Base-by-base conservation (phyloP, 202 grass and related monocot species). In the Digitaria exilis region DNA sequence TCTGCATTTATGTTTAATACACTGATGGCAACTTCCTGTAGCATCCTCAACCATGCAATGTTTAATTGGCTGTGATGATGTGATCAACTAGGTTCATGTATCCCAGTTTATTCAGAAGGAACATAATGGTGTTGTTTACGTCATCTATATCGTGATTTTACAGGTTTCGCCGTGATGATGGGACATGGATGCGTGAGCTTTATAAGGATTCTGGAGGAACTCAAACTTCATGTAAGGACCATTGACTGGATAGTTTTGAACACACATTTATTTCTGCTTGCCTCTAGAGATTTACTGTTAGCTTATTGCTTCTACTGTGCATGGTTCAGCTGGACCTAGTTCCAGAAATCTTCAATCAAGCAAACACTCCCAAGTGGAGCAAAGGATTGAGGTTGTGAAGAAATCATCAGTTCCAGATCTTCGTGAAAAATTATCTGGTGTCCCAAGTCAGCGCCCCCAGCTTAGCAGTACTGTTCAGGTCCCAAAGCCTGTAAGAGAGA, bases 141-240 rank as follows among this genome's bases (percentile, higher is more conserved):
- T 44, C 25, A 78, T 59, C 21, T 59, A 35, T 35, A 9, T 77
- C 14, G 39, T 45, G 29, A 1, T n/a, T 75, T 75, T 82, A n/a
- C 81, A 94, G 87, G 84, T 89, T 74, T 56, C 75, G 65, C 37
- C 87, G 50, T 61, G 88, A 43, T 81, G 84, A 94, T 81, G 89
- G 82, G 46, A 92, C 65, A 10, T 88, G 84, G 92, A 94, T 84
- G 43, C 84, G 85, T 73, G 87, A 92, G 66, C 87, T 91, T 30
- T 92, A 88, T 63, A 85, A 83, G 56, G 87, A 90, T 83, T 60
- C 63, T 58, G 35, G 42, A 19, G 69, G 57, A 81, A 70, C 45
- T 37, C 69, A 79, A 59, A 77, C 55, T 86, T 79, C 84, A 75
- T 52, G 89, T 94, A 86, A 84, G 79, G 46, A 49, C 32, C 29